A percentile compares a stretch with the other conserved stretches of the same genome.
Conservation (phyloP, 1,139 yeast genomes). For the Zygosaccharomyces pseudobailii region DNA sequence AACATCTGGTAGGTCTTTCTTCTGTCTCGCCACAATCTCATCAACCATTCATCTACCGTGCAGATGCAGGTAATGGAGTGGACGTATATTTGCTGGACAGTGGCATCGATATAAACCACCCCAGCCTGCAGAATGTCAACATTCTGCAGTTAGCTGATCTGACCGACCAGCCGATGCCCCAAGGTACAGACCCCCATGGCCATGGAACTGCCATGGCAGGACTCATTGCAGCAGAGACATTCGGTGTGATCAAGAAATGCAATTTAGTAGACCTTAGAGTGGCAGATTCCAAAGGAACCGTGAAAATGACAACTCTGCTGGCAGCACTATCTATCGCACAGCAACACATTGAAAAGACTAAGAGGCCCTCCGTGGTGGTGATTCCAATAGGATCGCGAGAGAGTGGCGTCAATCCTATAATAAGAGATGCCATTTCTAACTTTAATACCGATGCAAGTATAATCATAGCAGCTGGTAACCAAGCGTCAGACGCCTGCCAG, state of each 20-base stretch:
- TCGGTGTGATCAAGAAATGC: slow-evolving; percentile 63
- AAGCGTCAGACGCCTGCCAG: slow-evolving; percentile 58
- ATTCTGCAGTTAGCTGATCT: slow-evolving; percentile 25
- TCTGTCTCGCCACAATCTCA: slow-evolving; percentile 22
- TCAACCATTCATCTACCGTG: slow-evolving; percentile 26
- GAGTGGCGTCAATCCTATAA: slow-evolving; percentile 4
- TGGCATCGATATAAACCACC: slow-evolving; percentile 38
- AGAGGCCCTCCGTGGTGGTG: slow-evolving; percentile 51
- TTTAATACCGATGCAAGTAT: slow-evolving; percentile 55
- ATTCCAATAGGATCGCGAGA: slow-evolving; percentile 47
- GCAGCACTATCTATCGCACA: slow-evolving; percentile 44
- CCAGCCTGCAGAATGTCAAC: slow-evolving; percentile 34
- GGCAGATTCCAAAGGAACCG: slow-evolving; percentile 44
- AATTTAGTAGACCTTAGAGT: slow-evolving; percentile 56
- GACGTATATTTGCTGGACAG: slow-evolving; percentile 43
- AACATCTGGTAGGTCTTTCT: slow-evolving; percentile 36
- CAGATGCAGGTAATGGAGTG: slow-evolving; percentile 40
- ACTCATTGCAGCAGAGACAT: slow-evolving; percentile 53
- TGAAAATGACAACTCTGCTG: slow-evolving; percentile 46
- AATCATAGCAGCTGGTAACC: slow-evolving; percentile 66
- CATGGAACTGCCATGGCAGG: slow-evolving; percentile 53
- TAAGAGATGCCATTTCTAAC: slow-evolving; percentile 52
- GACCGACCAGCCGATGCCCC: slow-evolving; percentile 21
- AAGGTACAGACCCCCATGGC: slow-evolving; percentile 35
- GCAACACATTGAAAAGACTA: slow-evolving; percentile 37